A percentile compares a stretch with the other conserved stretches of the same genome.
These are phyloP conservation scores for Kuraishia hungarica DNA, from an alignment of 805 yeast genomes.

Conservation along the genomic window DNA sequence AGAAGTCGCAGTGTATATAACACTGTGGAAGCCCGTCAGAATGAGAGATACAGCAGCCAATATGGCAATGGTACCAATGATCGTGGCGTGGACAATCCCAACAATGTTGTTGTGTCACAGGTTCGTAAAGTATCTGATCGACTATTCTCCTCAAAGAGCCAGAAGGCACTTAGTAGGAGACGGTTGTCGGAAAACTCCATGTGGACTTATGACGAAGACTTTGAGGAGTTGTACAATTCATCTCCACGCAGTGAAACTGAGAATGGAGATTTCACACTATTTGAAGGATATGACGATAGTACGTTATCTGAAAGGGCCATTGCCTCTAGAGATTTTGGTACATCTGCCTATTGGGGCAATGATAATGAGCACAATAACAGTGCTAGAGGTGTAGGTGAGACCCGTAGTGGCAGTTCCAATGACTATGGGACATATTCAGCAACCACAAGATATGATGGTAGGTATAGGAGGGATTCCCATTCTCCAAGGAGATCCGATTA, in stretches of 20 bases:
- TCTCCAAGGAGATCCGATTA: neutral
- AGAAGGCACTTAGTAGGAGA: neutral
- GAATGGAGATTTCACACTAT: neutral
- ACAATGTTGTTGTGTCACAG: constrained; percentile 1
- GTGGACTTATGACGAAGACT: constrained; percentile 1
- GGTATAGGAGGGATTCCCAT: neutral
- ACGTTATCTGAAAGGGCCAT: neutral
- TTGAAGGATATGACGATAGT: neutral
- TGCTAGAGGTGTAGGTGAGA: neutral
- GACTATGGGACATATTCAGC: neutral
- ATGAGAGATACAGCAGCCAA: too few species aligned
- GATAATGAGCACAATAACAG: neutral
- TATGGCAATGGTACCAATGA: too few species aligned
- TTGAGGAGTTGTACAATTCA: neutral
- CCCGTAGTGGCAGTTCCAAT: too few species aligned
- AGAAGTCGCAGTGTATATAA: neutral
- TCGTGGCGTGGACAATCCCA: neutral
- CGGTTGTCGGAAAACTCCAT: constrained; percentile 1
- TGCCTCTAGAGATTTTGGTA: neutral
- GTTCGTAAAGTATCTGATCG: constrained; percentile 3
- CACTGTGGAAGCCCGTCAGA: neutral
- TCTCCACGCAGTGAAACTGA: neutral
- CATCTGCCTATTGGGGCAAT: neutral
- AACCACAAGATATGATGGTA: neutral
- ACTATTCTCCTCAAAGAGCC: constrained; percentile 1